Evolutionary conservation across 2,329 filamentous ascomycete genomes (phyloP).

Genomic region (Ascocoryne sarcoides): DNA sequence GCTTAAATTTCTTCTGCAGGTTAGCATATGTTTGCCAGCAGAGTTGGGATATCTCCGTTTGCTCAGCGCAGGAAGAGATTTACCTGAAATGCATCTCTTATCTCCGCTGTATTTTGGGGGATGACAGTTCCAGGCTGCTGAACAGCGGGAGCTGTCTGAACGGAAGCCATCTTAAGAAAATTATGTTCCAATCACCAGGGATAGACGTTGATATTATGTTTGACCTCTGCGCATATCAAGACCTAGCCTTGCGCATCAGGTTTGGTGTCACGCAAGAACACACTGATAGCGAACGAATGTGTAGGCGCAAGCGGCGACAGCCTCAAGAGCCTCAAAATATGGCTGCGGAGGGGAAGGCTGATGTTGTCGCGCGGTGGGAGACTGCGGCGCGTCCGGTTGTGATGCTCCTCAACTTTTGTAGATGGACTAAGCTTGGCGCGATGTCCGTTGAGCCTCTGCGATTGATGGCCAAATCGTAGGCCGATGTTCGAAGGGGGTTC

Average conservation of each 20-base stretch:
- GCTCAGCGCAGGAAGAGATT: slow-evolving; percentile 24
- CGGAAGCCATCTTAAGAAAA: slow-evolving; percentile 60
- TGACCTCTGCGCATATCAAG: slow-evolving; percentile 27
- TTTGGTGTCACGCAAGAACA: slow-evolving; percentile 15
- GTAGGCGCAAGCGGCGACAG: slow-evolving; percentile 10
- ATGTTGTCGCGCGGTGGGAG: slow-evolving; percentile 18
- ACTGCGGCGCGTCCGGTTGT: slow-evolving; percentile 24
- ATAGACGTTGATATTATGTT: slow-evolving; percentile 14
- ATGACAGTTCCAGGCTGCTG: slow-evolving; percentile 56
- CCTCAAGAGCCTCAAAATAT: slow-evolving; percentile 7
- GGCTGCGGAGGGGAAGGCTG: slow-evolving; percentile 7
- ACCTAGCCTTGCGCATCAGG: slow-evolving; percentile 29
- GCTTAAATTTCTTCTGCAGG: slow-evolving; percentile 64
- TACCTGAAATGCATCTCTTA: slow-evolving; percentile 67
- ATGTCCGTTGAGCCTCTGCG: slow-evolving; percentile 12
- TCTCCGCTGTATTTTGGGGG: slow-evolving; percentile 62
- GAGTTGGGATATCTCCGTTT: not conserved
- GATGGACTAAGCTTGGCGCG: slow-evolving; percentile 27
- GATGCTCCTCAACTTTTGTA: slow-evolving; percentile 24
- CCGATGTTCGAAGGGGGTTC: slow-evolving; percentile 1
- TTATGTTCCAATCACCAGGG: too few relatives aligned
- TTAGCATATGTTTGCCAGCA: slow-evolving; percentile 22
- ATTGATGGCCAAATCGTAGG: slow-evolving; percentile 13
- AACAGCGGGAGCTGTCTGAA: slow-evolving; percentile 63
- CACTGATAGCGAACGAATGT: slow-evolving; percentile 14